phyloP scores from a whole-genome alignment of 2,329 filamentous ascomycete species.

The Neobulgaria alba region DNA sequence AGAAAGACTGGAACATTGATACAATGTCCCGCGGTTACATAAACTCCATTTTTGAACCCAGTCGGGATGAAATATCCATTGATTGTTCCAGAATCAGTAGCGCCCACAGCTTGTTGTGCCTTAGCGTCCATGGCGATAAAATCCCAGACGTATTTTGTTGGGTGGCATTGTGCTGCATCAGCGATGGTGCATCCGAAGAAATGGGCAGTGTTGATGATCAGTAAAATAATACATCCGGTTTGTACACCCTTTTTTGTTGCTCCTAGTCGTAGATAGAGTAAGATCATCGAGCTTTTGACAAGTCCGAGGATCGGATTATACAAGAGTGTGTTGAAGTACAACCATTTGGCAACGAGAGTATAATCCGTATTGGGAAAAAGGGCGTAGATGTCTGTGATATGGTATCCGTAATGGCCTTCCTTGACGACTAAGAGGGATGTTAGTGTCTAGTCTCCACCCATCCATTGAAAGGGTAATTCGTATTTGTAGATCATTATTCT shows the following conservation, averaged over 20 bases:
- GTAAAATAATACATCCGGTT: constrained; percentile 3
- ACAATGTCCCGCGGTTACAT: constrained; percentile 12
- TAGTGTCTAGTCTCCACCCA: no score
- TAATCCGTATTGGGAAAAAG: not conserved
- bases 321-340: constrained; percentile 29
- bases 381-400: constrained; percentile 19
- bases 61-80: constrained; percentile 4
- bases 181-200: not conserved
- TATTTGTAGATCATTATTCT: no score
- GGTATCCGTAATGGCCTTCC: constrained; percentile 15
- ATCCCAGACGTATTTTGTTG: constrained; percentile 7
- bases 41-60: constrained; percentile 13
- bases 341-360: constrained; percentile 1
- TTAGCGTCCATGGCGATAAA: constrained; percentile 1
- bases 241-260: constrained; percentile 20
- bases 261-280: constrained; percentile 37
- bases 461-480: no score
- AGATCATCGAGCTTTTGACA: constrained; percentile 37
- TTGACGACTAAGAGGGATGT: not conserved
- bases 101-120: constrained; percentile 5
- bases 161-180: constrained; percentile 6
- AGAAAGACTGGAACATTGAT: constrained; percentile 12
- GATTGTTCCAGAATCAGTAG: constrained; percentile 9
- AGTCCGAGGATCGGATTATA: constrained; percentile 40
- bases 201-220: constrained; percentile 4